Percentiles rank a stretch among this genome's conserved stretches.
phyloP scores from a whole-genome alignment of 768 basidiomycete genomes.

The Tricholoma sp. region DNA sequence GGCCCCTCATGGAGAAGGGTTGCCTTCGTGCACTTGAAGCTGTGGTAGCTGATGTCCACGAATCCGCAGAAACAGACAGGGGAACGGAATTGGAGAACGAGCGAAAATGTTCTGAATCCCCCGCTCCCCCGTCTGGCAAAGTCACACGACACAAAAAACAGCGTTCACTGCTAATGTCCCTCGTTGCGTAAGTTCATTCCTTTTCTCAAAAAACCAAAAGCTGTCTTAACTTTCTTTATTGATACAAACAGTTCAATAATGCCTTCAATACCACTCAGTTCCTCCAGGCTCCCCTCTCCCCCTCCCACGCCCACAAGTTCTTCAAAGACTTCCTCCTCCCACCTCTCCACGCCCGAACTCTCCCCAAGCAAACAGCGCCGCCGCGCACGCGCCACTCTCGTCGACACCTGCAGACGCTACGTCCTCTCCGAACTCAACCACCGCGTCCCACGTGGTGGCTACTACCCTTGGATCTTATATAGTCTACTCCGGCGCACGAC shows the following conservation, averaged over 20 bases:
- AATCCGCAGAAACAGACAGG: conserved; percentile 37
- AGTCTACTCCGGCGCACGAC: conserved; percentile 45
- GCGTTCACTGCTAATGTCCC: conserved; percentile 62
- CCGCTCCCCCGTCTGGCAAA: conserved; percentile 27
- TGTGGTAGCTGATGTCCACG: conserved; percentile 49
- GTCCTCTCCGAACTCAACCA: conserved; percentile 48
- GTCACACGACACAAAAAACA: conserved; percentile 59
- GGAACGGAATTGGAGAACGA: conserved; percentile 29
- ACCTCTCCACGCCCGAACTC: conserved; percentile 31
- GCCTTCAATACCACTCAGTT: conserved; percentile 26
- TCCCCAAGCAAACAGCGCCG: conserved; percentile 21
- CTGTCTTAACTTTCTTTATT: conserved; percentile 9
- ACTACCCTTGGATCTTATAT: conserved; percentile 49
- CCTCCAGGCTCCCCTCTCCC: conserved; percentile 24
- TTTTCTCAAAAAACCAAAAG: conserved; percentile 6
- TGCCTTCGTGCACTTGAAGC: conserved; percentile 42
- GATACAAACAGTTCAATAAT: conserved; percentile 16
- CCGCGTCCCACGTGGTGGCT: conserved; percentile 34
- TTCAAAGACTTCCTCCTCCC: conserved; percentile 18
- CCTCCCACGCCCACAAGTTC: conserved; percentile 25
- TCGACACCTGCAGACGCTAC: conserved; percentile 62
- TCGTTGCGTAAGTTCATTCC: conserved; percentile 48
- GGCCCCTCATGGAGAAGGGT: conserved; percentile 35
- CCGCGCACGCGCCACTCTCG: conserved; percentile 60
- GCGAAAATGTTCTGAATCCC: conserved; percentile 17